Evolutionary conservation across 2,329 filamentous ascomycete genomes (phyloP).

Genomic region (Calycina herbarum): DNA sequence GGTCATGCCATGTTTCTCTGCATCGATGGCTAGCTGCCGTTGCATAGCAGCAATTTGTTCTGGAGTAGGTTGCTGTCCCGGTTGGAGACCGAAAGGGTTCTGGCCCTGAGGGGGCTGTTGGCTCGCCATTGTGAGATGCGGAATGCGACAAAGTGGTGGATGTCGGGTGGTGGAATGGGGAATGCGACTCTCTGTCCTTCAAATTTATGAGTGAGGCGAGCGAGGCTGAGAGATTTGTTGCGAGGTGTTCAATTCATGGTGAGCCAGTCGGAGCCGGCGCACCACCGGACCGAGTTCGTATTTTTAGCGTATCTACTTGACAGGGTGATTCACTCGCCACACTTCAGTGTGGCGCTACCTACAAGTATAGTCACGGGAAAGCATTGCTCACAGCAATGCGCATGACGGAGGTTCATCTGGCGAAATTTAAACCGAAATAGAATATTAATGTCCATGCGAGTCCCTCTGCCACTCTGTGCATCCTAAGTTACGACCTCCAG

Average conservation of each 20-base stretch:
- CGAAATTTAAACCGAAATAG: conserved; percentile 3
- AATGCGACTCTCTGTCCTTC: conserved; percentile 5
- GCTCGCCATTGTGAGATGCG: conserved; percentile 19
- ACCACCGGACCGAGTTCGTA: neutral
- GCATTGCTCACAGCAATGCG: conserved; percentile 4
- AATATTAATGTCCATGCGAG: neutral
- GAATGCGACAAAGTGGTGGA: neutral
- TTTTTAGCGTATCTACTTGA: neutral
- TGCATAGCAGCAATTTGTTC: conserved; percentile 87
- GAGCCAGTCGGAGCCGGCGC: neutral
- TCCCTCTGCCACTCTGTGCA: neutral
- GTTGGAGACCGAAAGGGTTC: conserved; percentile 28
- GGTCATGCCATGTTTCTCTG: conserved; percentile 79
- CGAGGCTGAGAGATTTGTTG: conserved; percentile 7
- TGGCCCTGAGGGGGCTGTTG: conserved; percentile 28
- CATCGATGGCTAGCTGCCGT: conserved; percentile 77
- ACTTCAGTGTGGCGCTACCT: too few species aligned
- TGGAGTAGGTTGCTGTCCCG: conserved; percentile 60
- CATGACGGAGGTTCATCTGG: conserved; percentile 5
- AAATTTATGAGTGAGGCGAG: conserved; percentile 5
- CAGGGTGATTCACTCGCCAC: neutral
- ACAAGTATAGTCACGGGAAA: neutral
- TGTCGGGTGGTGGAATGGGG: neutral
- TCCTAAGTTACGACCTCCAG: neutral
- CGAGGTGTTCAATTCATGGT: conserved; percentile 3